Evolutionary conservation across 1,284 basidiomycete species (phyloP).

Genomic region (Ganoderma lucidum): DNA sequence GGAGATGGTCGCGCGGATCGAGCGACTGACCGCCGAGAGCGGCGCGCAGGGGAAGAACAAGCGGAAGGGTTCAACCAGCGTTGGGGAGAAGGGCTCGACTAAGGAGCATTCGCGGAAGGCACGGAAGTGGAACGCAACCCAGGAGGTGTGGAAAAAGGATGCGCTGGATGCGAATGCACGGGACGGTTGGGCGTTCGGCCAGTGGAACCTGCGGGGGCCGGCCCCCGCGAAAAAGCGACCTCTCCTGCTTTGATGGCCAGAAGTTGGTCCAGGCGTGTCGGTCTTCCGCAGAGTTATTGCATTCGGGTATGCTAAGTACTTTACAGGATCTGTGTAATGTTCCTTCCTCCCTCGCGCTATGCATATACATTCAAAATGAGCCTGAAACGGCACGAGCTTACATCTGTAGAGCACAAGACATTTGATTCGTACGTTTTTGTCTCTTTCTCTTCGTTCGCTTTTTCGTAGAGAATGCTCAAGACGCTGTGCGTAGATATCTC

Average conservation of each 20-base stretch:
- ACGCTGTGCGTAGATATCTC: neutral
- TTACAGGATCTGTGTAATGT: neutral
- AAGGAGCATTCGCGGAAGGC: neutral
- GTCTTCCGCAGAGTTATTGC: neutral
- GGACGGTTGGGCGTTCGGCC: constrained; percentile 34
- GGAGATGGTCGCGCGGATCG: constrained; percentile 48
- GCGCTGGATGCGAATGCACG: constrained; percentile 27
- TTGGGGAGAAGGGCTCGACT: neutral
- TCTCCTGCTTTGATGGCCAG: neutral
- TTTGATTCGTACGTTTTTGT: neutral
- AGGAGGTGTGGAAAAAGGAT: constrained; percentile 38
- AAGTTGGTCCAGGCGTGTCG: neutral
- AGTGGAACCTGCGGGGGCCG: constrained; percentile 25
- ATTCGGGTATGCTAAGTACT: neutral
- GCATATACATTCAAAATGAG: neutral
- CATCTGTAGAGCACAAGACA: neutral
- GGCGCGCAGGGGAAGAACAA: neutral
- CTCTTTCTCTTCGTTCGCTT: neutral
- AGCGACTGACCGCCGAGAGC: constrained; percentile 40
- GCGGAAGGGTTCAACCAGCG: neutral
- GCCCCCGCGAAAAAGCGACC: neutral
- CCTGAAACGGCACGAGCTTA: neutral
- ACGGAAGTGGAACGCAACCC: constrained; percentile 28
- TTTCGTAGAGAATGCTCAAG: neutral
- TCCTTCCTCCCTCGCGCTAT: neutral